Evolutionary conservation across 1,139 yeast genomes (phyloP).

Genomic region (Nakaseomyces uthaithaninus): DNA sequence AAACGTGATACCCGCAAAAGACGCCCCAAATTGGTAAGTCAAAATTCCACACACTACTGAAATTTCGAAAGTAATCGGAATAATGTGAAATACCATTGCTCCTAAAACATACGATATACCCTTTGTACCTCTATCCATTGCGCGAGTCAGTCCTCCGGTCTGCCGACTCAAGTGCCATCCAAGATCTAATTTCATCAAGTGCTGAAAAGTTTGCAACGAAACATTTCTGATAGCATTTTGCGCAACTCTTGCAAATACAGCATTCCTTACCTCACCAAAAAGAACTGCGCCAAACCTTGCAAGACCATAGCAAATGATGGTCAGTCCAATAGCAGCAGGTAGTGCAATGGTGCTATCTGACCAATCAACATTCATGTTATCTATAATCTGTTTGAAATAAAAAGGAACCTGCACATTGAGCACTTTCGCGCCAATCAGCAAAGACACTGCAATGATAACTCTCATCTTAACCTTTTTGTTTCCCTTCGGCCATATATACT

Average conservation of each 20-base stretch:
- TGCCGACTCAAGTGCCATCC: conserved; percentile 86
- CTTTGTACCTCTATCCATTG: conserved; percentile 95
- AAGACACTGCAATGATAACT: conserved; percentile 63
- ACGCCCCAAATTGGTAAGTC: conserved; percentile 82
- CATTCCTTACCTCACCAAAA: conserved; percentile 90
- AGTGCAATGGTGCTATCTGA: conserved; percentile 45
- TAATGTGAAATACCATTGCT: conserved; percentile 94
- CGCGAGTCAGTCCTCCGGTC: conserved; percentile 93
- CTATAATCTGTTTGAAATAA: conserved; percentile 81
- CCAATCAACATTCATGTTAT: conserved; percentile 92
- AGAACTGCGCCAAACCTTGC: conserved; percentile 92
- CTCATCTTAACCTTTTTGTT: conserved; percentile 63
- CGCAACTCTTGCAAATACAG: conserved; percentile 90
- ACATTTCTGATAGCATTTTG: conserved; percentile 90
- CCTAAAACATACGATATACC: conserved; percentile 89
- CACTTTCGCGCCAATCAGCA: conserved; percentile 72
- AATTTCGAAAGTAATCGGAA: conserved; percentile 89
- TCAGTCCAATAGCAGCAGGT: conserved; percentile 51
- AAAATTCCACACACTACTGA: conserved; percentile 87
- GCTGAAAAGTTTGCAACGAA: conserved; percentile 79
- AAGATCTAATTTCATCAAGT: conserved; percentile 73
- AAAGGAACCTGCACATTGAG: conserved; percentile 94
- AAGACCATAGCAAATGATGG: conserved; percentile 83
- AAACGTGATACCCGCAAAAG: conserved; percentile 84
- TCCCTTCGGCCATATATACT: conserved; percentile 86